A percentile compares a stretch with the other conserved stretches of the same genome.
These are phyloP conservation scores for Torrubiella hemipterigena DNA, from an alignment of 2,329 filamentous ascomycete species.

Conservation along the genomic window DNA sequence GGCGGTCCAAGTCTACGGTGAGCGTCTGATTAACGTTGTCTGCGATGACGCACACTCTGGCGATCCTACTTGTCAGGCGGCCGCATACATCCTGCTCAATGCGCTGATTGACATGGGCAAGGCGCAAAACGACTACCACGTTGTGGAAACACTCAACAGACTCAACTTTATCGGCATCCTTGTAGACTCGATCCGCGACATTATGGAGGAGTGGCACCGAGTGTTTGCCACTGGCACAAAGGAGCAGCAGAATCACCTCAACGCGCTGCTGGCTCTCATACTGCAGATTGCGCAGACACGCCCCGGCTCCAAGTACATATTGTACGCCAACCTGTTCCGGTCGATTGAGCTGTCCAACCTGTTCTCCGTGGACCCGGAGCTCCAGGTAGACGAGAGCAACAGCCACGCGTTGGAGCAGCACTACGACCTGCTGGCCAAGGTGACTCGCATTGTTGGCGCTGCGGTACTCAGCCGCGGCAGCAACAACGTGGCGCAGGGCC, in stretches of 20 bases:
- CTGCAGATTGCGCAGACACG: conserved; percentile 75
- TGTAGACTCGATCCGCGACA: conserved; percentile 71
- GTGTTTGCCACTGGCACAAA: conserved; percentile 31
- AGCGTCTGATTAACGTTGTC: conserved; percentile 70
- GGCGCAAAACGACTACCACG: conserved; percentile 57
- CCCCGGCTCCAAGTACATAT: conserved; percentile 72
- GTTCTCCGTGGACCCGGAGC: conserved; percentile 82
- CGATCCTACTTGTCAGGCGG: conserved; percentile 68
- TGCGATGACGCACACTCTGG: conserved; percentile 90
- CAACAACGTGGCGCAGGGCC: conserved; percentile 71
- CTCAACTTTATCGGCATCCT: conserved; percentile 87
- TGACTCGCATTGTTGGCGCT: conserved; percentile 71
- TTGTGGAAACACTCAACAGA: conserved; percentile 69
- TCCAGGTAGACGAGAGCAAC: conserved; percentile 67
- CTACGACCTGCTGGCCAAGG: conserved; percentile 69
- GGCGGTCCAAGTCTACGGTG: conserved; percentile 55
- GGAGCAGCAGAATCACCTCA: conserved; percentile 38
- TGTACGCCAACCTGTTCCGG: conserved; percentile 80
- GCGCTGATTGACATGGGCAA: conserved; percentile 63
- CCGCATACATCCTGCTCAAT: conserved; percentile 75
- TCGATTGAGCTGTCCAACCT: conserved; percentile 71
- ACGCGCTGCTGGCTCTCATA: conserved; percentile 72
- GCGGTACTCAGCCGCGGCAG: conserved; percentile 71
- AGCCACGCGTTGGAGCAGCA: conserved; percentile 63
- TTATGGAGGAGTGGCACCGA: conserved; percentile 60